phyloP scores from a whole-genome alignment of 345 rosid species.

The Trapa incisa region DNA sequence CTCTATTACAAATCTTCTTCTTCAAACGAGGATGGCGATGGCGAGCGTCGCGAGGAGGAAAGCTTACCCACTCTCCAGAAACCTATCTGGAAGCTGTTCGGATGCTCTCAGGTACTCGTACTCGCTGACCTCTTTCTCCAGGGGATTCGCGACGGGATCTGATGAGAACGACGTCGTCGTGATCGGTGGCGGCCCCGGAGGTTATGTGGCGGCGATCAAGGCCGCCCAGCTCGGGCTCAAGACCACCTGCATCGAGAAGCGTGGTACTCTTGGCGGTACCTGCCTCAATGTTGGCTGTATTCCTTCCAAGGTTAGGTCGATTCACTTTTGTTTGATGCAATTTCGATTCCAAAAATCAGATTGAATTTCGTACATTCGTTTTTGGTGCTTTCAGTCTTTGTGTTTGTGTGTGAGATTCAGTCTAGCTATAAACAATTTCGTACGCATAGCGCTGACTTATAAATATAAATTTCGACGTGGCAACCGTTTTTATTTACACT shows the following conservation, averaged over 20 bases:
- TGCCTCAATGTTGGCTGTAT: slow-evolving; percentile 99
- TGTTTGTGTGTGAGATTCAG: too few species aligned
- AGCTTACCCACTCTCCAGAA: slow-evolving; percentile 43
- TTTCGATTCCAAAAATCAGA: too few species aligned
- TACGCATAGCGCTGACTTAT: too few species aligned
- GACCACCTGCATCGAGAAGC: slow-evolving; percentile 95
- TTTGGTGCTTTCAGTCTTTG: too few species aligned
- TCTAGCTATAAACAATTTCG: too few species aligned
- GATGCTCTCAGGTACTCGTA: slow-evolving; percentile 44
- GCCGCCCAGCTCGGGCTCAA: slow-evolving; percentile 97
- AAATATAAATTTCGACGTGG: not conserved
- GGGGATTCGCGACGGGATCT: slow-evolving; percentile 79
- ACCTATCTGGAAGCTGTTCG: slow-evolving; percentile 27
- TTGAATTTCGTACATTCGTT: too few species aligned
- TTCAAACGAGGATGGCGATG: slow-evolving; percentile 51
- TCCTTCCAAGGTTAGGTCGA: slow-evolving; percentile 71
- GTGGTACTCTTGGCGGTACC: slow-evolving; percentile 94
- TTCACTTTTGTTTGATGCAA: not conserved
- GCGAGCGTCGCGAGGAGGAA: slow-evolving; percentile 76
- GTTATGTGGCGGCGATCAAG: slow-evolving; percentile 98
- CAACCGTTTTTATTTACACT: not conserved
- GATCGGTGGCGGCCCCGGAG: slow-evolving; percentile 98
- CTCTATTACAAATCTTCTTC: too few species aligned
- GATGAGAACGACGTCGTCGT: slow-evolving; percentile 92
- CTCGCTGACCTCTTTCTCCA: slow-evolving; percentile 36